Conservation (phyloP, 2,329 filamentous ascomycete genomes). For the Trichophyton rubrum region DNA sequence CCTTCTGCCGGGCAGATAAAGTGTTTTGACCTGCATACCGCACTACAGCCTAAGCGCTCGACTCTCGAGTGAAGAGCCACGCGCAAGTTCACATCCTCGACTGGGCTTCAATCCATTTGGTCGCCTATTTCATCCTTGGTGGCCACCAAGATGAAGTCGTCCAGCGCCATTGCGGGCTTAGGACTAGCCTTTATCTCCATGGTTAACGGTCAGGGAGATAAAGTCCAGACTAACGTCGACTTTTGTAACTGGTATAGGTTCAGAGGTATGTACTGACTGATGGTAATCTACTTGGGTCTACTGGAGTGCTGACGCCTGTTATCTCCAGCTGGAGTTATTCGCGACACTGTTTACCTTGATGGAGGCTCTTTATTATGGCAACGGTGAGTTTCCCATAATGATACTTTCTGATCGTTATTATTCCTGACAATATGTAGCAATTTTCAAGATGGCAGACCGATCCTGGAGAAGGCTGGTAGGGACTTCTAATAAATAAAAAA, state of each 20-base stretch:
- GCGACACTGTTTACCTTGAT: slow-evolving; percentile 54
- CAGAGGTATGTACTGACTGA: slow-evolving; percentile 23
- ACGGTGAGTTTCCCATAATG: slow-evolving; percentile 20
- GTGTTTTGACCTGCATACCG: neutral
- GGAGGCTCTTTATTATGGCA: slow-evolving; percentile 48
- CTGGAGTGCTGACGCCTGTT: slow-evolving; percentile 15
- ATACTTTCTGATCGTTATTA: neutral
- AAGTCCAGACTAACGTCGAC: slow-evolving; percentile 42
- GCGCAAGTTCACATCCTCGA: neutral
- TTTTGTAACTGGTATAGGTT: slow-evolving; percentile 46
- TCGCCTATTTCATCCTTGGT: neutral
- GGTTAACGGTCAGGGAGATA: neutral
- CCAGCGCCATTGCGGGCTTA: neutral
- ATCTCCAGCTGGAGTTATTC: slow-evolving; percentile 43
- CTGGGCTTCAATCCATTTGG: neutral
- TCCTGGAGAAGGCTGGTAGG: slow-evolving; percentile 31
- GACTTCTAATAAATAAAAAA: slow-evolving; percentile 13
- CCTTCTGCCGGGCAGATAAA: neutral
- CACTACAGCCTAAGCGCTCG: neutral
- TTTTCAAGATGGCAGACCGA: slow-evolving; percentile 33
- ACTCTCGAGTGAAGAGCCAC: too few relatives aligned
- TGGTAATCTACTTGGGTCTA: neutral
- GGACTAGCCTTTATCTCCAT: neutral
- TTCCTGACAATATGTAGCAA: slow-evolving; percentile 19
- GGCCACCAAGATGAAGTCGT: neutral